Conservation (phyloP, 108 stramenopile species). For the Nitzschia palea region DNA sequence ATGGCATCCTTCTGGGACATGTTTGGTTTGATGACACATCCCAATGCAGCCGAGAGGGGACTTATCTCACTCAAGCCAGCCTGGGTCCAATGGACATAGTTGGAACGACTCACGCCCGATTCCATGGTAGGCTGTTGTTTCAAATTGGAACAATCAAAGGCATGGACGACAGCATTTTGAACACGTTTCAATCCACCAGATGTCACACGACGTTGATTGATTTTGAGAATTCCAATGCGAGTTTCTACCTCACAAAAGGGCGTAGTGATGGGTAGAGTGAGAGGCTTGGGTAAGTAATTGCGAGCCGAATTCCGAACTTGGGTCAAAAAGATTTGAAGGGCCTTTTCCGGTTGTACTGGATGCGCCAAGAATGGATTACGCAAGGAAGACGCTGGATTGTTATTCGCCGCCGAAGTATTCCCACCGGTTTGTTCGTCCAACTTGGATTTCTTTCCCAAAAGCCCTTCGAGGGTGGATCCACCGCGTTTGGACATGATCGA, state of each 20-base stretch:
- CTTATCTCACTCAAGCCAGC: slow-evolving; percentile 52
- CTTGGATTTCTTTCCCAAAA: slow-evolving; percentile 40
- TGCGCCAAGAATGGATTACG: slow-evolving; percentile 60
- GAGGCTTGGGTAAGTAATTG: slow-evolving; percentile 24
- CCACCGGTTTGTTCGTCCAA: slow-evolving; percentile 24
- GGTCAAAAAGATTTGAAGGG: slow-evolving; percentile 61
- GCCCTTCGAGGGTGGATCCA: slow-evolving; percentile 9
- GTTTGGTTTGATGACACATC: slow-evolving; percentile 28
- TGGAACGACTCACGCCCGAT: slow-evolving; percentile 68
- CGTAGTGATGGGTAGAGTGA: slow-evolving; percentile 32
- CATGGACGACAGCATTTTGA: slow-evolving; percentile 52
- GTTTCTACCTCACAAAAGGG: slow-evolving; percentile 83
- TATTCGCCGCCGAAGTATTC: neutral
- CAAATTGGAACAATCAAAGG: slow-evolving; percentile 54
- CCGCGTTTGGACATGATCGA: slow-evolving; percentile 37
- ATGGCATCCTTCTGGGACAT: slow-evolving; percentile 20
- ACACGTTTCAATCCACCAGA: slow-evolving; percentile 66
- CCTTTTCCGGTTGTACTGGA: slow-evolving; percentile 69
- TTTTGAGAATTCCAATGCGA: slow-evolving; percentile 65
- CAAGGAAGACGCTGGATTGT: neutral
- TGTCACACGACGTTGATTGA: slow-evolving; percentile 66
- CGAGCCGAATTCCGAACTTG: slow-evolving; percentile 65
- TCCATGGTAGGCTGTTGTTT: slow-evolving; percentile 46
- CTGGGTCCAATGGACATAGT: slow-evolving; percentile 74
- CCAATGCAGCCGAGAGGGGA: slow-evolving; percentile 67